A percentile compares a stretch with the other conserved stretches of the same genome.
Conservation (phyloP, 2,329 filamentous ascomycete genomes). For the Ramularia endophylla region DNA sequence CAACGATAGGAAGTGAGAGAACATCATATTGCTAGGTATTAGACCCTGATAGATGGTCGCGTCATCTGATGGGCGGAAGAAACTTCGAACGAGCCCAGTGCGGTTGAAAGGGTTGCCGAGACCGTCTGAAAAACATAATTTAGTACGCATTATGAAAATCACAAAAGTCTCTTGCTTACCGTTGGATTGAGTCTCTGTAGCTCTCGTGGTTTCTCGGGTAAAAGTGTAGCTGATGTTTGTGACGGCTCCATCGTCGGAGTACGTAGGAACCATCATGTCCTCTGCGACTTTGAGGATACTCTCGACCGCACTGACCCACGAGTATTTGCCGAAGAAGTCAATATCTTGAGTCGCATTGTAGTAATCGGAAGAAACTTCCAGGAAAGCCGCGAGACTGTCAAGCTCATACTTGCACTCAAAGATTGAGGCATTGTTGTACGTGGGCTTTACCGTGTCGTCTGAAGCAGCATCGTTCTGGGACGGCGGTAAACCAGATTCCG, state of each 20-base stretch:
- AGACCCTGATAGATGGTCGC: constrained; percentile 45
- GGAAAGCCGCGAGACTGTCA: constrained; percentile 47
- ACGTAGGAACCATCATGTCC: constrained; percentile 45
- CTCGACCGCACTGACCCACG: constrained; percentile 43
- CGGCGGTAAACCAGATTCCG: constrained; percentile 40
- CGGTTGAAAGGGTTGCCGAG: constrained; percentile 46
- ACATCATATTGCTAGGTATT: constrained; percentile 62
- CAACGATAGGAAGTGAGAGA: constrained; percentile 55
- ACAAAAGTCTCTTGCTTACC: constrained; percentile 10
- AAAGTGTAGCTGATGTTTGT: constrained; percentile 42
- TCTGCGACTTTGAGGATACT: constrained; percentile 41
- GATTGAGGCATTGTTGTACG: constrained; percentile 39
- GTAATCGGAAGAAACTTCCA: constrained; percentile 46
- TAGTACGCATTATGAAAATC: background rate
- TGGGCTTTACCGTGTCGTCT: constrained; percentile 38
- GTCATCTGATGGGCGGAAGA: constrained; percentile 48
- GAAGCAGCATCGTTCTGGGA: constrained; percentile 35
- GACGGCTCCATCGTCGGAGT: constrained; percentile 41
- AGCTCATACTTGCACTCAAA: constrained; percentile 53
- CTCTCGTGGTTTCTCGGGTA: constrained; percentile 37
- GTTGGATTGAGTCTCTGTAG: constrained; percentile 48
- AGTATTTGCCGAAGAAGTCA: constrained; percentile 44
- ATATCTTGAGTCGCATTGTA: constrained; percentile 44
- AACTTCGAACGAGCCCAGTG: constrained; percentile 45
- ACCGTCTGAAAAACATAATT: constrained; percentile 27